Base-by-base conservation (phyloP, 176 grass and related monocot species). In the Oryza officinalis region DNA sequence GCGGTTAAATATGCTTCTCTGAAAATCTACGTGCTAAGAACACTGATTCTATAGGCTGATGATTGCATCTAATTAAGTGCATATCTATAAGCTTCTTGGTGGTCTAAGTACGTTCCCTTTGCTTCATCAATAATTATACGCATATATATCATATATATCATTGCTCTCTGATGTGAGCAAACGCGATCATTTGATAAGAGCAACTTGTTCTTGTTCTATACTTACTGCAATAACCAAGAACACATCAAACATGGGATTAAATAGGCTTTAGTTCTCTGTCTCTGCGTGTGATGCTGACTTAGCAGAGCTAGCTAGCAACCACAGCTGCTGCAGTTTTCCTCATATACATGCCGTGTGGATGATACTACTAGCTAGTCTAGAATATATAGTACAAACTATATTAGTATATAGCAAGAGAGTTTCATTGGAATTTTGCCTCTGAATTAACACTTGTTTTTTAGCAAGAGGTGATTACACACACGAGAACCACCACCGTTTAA, bases 371-470 rank as follows among this genome's bases (percentile, higher is more conserved):
- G 22, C 40, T 47, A 47, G 4, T 60, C 54, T 60, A 54, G 50
- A 54, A 54, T 54, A 54, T 54, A 33, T 8, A 67, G 18, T 79
- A 79, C 43, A 38, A 13, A 41, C 40, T 38, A 40, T 65, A 83
- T 13, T 66, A 22, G 11, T 54, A 54, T 20, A 54, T 54, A 18
- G 60, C 69, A 75, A 74, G 77, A 70, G 81, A 88, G 81, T 84
- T 89, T 63, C 47, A 17, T 27, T 75, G 69, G 76, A 74, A 85
- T 40, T 80, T 89, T 18, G 81, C 82, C 67, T 89, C 81, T 33
- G 20, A 28, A 46, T 31, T 20, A 33, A 38, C 68, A 11, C 22
- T 80, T 80, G 10, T 38, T 75, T 57, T 60, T 46, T 0, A 54
- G 15, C 23, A 73, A 41, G 57, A 74, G 69, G 69, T 74, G 84